These are phyloP conservation scores for Thelonectria blattea DNA, from an alignment of 2,329 filamentous ascomycete species.

Conservation along the genomic window DNA sequence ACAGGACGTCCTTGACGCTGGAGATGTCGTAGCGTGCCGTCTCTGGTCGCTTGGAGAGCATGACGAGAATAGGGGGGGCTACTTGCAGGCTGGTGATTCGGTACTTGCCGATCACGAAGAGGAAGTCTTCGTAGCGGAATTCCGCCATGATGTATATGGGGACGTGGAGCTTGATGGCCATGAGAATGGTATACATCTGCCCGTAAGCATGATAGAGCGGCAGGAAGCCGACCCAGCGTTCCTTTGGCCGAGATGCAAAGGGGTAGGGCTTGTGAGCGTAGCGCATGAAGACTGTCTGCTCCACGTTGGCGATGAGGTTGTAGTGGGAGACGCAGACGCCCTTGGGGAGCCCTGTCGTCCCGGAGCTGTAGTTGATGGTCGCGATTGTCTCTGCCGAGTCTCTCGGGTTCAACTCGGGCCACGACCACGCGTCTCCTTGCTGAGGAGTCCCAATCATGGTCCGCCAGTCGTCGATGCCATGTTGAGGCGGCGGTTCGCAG, in stretches of 20 bases:
- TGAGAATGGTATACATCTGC: slow-evolving; percentile 58
- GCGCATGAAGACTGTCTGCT: slow-evolving; percentile 55
- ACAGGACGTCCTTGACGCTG: slow-evolving; percentile 53
- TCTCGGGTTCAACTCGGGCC: slow-evolving; percentile 45
- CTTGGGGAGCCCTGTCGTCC: slow-evolving; percentile 59
- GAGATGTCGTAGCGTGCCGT: slow-evolving; percentile 59
- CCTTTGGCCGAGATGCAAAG: slow-evolving; percentile 46
- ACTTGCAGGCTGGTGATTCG: slow-evolving; percentile 59
- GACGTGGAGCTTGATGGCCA: slow-evolving; percentile 49
- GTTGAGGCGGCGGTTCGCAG: slow-evolving; percentile 33
- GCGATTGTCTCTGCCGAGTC: slow-evolving; percentile 45
- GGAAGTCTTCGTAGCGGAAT: slow-evolving; percentile 60
- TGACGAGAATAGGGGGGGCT: slow-evolving; percentile 64
- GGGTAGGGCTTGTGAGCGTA: slow-evolving; percentile 46
- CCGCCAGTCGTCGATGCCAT: slow-evolving; percentile 51
- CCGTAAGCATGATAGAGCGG: slow-evolving; percentile 70
- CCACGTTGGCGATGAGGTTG: slow-evolving; percentile 57
- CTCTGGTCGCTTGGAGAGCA: slow-evolving; percentile 63
- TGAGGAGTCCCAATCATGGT: slow-evolving; percentile 43
- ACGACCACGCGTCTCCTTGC: slow-evolving; percentile 47
- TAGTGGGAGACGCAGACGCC: slow-evolving; percentile 57
- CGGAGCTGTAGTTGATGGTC: slow-evolving; percentile 58
- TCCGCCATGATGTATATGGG: slow-evolving; percentile 64
- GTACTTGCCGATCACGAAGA: slow-evolving; percentile 56
- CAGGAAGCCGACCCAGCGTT: slow-evolving; percentile 64